A percentile compares a stretch with the other conserved stretches of the same genome.
Conservation (phyloP, 2,329 filamentous ascomycete genomes). For the Phyllosticta citrichinensis region DNA sequence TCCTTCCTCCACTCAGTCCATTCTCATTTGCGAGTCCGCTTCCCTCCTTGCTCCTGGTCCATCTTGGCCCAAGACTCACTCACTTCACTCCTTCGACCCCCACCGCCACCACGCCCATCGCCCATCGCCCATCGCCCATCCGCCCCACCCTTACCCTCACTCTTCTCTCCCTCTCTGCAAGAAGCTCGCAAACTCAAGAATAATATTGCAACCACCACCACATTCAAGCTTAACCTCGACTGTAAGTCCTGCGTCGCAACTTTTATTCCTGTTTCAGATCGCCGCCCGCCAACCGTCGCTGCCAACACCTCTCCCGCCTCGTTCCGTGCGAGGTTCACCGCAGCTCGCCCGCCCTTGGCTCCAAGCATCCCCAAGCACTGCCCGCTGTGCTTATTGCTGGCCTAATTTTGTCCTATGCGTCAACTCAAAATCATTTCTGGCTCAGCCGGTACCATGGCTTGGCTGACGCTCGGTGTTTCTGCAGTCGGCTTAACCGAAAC, state of each 20-base stretch:
- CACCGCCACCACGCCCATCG: neutral
- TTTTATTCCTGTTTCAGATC: neutral
- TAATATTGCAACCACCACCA: neutral
- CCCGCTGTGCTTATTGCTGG: constrained; percentile 7
- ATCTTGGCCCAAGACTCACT: no score
- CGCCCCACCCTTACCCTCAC: neutral
- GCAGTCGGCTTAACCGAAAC: constrained; percentile 9
- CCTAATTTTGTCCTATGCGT: constrained; percentile 6
- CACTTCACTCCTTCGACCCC: no score
- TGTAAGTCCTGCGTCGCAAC: constrained; percentile 1
- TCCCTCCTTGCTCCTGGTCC: neutral
- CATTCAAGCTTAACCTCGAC: neutral
- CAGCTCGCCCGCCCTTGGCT: neutral
- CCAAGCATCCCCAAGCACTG: constrained; percentile 2
- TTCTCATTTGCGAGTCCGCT: constrained; percentile 1
- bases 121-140: no score
- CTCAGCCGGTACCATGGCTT: constrained; percentile 8
- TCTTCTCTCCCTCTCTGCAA: neutral
- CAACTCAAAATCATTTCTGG: constrained; percentile 10
- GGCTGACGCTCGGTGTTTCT: constrained; percentile 10
- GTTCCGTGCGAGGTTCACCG: constrained; percentile 6
- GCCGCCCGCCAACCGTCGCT: neutral
- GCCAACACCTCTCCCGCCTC: neutral
- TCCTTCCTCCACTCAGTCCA: constrained; percentile 3
- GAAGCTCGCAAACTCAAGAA: no score